A percentile compares a stretch with the other conserved stretches of the same genome.
These are phyloP conservation scores for Guillardia theta DNA, from an alignment of 78 protist genomes.

Conservation along the genomic window DNA sequence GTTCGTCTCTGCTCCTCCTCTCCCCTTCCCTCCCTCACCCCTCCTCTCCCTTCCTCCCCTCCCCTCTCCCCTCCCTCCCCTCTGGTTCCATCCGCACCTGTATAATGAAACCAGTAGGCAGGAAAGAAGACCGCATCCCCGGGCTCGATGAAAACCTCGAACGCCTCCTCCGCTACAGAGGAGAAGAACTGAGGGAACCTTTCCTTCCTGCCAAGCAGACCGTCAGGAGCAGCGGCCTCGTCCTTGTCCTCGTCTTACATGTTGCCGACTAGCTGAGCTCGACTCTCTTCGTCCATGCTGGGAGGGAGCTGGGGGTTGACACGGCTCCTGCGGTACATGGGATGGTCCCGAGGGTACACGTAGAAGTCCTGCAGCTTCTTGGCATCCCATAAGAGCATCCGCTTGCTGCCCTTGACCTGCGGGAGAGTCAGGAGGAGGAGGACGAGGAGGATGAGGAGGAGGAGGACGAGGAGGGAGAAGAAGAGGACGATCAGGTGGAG, in stretches of 20 bases:
- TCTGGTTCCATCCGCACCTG: too few species aligned
- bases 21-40: too few species aligned
- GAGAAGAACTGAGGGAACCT: not conserved
- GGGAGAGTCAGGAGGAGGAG: not conserved
- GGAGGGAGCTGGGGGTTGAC: not conserved
- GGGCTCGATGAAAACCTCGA: not conserved
- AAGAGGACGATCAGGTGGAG: not conserved
- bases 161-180: not conserved
- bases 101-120: slow-evolving; percentile 16
- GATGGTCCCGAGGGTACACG: slow-evolving; percentile 21
- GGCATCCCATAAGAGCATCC: slow-evolving; percentile 1
- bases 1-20: too few species aligned
- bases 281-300: not conserved
- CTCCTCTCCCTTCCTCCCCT: too few species aligned
- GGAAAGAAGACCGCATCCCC: slow-evolving; percentile 13
- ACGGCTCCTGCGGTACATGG: slow-evolving; percentile 11
- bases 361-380: not conserved
- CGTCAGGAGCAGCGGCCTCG: not conserved
- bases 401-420: not conserved
- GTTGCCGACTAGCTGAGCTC: not conserved
- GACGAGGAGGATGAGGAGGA: not conserved
- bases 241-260: not conserved
- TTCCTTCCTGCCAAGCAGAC: not conserved
- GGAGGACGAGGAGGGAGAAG: not conserved
- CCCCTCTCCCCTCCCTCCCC: too few species aligned